Percentiles rank a stretch among this genome's conserved stretches.
phyloP scores from a whole-genome alignment of 371 early-diverging fungal species.

The Batrachochytrium dendrobatidis region DNA sequence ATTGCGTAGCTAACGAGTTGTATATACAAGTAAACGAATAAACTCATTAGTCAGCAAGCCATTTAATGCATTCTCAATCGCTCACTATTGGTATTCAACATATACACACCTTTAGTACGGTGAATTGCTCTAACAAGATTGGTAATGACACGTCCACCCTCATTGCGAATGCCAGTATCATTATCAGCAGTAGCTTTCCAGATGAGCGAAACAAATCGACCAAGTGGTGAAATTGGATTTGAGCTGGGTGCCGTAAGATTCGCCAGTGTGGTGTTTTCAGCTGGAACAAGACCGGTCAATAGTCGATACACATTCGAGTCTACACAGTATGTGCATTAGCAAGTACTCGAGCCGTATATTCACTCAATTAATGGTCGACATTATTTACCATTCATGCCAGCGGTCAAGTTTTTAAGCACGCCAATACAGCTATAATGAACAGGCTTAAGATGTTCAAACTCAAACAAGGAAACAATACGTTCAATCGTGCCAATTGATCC shows the following conservation, averaged over 20 bases:
- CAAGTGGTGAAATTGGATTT: conserved; percentile 23
- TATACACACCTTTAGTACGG: conserved; percentile 24
- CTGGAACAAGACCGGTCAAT: conserved; percentile 33
- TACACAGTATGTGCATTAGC: conserved; percentile 7
- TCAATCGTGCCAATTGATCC: conserved; percentile 31
- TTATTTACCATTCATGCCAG: conserved; percentile 27
- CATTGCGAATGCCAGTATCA: conserved; percentile 41
- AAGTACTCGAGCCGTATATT: background rate
- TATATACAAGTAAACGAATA: too few relatives aligned
- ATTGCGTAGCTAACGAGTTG: conserved; percentile 7
- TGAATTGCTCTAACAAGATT: conserved; percentile 33
- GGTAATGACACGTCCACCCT: conserved; percentile 40
- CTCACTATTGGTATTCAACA: too few relatives aligned
- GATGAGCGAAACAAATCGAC: conserved; percentile 29
- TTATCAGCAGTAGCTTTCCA: conserved; percentile 43
- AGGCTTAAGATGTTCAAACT: conserved; percentile 31
- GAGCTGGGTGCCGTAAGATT: conserved; percentile 10
- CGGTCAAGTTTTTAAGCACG: conserved; percentile 39
- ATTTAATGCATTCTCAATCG: too few relatives aligned
- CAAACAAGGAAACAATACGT: conserved; percentile 23
- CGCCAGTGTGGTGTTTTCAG: conserved; percentile 10
- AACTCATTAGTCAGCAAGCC: too few relatives aligned
- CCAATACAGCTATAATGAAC: conserved; percentile 37
- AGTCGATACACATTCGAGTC: conserved; percentile 37
- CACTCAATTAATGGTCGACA: conserved; percentile 2